These are phyloP conservation scores for Colletotrichum lindemuthianum DNA, from an alignment of 2,329 filamentous ascomycete species.

Conservation along the genomic window DNA sequence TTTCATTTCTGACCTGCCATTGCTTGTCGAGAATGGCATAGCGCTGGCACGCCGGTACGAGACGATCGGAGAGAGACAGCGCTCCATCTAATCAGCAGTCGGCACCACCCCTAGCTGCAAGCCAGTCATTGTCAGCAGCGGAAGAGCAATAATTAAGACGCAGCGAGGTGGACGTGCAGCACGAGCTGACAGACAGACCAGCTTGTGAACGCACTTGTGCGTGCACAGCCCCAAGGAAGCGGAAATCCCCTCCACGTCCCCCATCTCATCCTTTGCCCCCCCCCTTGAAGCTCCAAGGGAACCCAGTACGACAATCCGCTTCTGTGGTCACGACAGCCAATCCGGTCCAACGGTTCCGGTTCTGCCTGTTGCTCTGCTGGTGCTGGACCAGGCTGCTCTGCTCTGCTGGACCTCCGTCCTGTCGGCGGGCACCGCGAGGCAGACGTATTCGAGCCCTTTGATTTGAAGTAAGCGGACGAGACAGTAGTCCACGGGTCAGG, in stretches of 20 bases:
- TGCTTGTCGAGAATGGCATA: conserved; percentile 31
- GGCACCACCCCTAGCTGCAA: conserved; percentile 26
- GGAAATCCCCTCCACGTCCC: conserved; percentile 20
- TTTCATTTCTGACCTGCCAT: conserved; percentile 10
- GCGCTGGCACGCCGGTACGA: conserved; percentile 26
- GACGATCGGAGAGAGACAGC: conserved; percentile 21
- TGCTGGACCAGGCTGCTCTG: conserved; percentile 3
- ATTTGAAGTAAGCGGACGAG: conserved; percentile 3
- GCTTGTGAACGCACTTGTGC: background rate
- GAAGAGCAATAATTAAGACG: too few species aligned
- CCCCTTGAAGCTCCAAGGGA: conserved; percentile 4
- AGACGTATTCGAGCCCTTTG: background rate
- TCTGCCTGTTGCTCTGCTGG: conserved; percentile 29
- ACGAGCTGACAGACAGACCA: conserved; percentile 16
- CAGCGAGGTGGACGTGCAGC: background rate
- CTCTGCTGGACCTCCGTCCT: conserved; percentile 6
- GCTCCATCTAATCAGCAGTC: conserved; percentile 22
- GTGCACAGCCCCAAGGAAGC: conserved; percentile 34
- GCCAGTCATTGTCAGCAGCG: background rate
- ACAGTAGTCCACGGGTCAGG: background rate
- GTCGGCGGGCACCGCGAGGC: conserved; percentile 20
- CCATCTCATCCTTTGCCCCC: background rate
- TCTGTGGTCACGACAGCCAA: conserved; percentile 30
- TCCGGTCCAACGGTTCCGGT: conserved; percentile 17
- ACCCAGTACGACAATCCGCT: conserved; percentile 33